Percentiles rank a stretch among this genome's conserved stretches.
Conservation (phyloP, 192 early-diverging fungal genomes). For the Phlyctochytrium arcticum region DNA sequence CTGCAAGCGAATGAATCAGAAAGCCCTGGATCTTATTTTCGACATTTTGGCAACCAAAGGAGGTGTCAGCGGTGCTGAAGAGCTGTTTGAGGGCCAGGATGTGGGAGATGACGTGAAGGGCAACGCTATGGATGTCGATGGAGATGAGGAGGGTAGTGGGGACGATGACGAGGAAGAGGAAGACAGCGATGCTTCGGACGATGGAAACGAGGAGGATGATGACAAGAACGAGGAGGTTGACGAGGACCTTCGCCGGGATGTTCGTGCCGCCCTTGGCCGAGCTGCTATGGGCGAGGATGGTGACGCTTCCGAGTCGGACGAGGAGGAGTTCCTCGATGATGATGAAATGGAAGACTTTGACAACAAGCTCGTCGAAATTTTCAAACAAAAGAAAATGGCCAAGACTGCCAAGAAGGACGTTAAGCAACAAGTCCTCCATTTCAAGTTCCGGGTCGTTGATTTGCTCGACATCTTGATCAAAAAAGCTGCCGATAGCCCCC, state of each 20-base stretch:
- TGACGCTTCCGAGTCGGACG: constrained; percentile 60
- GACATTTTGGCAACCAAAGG: constrained; percentile 56
- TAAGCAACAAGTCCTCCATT: constrained; percentile 77
- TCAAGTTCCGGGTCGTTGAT: constrained; percentile 86
- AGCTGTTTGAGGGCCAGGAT: constrained; percentile 56
- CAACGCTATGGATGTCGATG: constrained; percentile 39
- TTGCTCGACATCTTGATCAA: constrained; percentile 74
- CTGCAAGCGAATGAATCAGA: constrained; percentile 67
- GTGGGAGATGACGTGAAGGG: constrained; percentile 46
- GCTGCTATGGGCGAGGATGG: constrained; percentile 36
- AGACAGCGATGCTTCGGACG: constrained; percentile 46
- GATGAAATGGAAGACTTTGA: constrained; percentile 90
- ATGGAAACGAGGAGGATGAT: constrained; percentile 46
- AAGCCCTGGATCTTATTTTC: constrained; percentile 69
- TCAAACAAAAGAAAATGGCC: constrained; percentile 73
- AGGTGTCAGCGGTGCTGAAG: constrained; percentile 49
- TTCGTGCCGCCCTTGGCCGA: constrained; percentile 62
- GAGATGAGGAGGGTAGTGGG: constrained; percentile 44
- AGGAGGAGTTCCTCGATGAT: constrained; percentile 64
- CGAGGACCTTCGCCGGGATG: constrained; percentile 71
- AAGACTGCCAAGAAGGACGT: constrained; percentile 78
- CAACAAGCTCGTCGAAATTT: constrained; percentile 90
- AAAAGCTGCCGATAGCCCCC: constrained; percentile 60
- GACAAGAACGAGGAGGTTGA: constrained; percentile 53
- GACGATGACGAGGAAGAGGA: constrained; percentile 44